Evolutionary conservation across 2,329 filamentous ascomycete species (phyloP).

Genomic region (Colletotrichum sp.): DNA sequence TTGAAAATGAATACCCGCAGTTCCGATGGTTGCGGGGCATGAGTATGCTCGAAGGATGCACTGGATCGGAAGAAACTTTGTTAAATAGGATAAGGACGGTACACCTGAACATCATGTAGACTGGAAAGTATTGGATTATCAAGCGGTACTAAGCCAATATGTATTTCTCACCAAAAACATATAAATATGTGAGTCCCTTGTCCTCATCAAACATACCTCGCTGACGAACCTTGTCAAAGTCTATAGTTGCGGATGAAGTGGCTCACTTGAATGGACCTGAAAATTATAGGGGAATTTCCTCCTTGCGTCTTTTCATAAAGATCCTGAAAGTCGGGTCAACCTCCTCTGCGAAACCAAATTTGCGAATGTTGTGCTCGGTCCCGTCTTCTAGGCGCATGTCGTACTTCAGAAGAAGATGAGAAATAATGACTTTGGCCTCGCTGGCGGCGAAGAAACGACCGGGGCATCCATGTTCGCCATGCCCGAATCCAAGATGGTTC

Average conservation of each 20-base stretch:
- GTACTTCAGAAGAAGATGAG: slow-evolving; percentile 31
- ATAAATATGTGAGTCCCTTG: background rate
- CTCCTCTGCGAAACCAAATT: background rate
- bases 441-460: slow-evolving; percentile 41
- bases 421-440: slow-evolving; percentile 34
- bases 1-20: slow-evolving; percentile 24
- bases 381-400: slow-evolving; percentile 19
- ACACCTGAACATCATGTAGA: background rate
- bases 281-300: background rate
- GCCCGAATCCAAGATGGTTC: slow-evolving; percentile 36
- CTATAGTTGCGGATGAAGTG: background rate
- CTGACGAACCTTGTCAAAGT: background rate
- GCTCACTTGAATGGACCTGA: background rate
- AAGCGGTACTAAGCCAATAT: background rate
- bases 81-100: background rate
- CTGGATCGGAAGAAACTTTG: background rate
- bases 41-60: background rate
- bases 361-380: background rate
- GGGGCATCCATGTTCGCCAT: slow-evolving; percentile 40
- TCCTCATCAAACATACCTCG: background rate
- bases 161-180: background rate
- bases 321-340: background rate
- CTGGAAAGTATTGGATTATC: background rate
- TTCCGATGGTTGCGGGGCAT: slow-evolving; percentile 25
- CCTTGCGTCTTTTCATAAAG: background rate